These are phyloP conservation scores for Cryptococcus sp. DNA, from an alignment of 1,284 basidiomycete species.

Conservation along the genomic window DNA sequence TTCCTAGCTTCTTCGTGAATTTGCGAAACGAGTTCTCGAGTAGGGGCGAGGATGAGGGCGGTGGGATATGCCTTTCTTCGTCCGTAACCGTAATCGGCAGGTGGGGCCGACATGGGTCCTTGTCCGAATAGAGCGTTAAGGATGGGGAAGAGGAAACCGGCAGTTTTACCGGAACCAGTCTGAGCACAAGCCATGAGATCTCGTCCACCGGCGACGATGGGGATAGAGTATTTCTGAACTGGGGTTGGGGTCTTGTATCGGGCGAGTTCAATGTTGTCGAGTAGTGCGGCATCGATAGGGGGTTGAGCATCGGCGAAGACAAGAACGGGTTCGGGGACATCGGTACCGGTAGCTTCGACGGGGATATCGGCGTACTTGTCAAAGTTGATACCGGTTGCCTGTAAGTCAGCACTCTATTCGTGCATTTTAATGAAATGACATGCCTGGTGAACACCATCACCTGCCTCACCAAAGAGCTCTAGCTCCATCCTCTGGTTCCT, in stretches of 20 bases:
- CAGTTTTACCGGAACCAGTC: constrained; percentile 99
- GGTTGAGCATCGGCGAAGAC: constrained; percentile 70
- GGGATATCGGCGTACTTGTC: constrained; percentile 99
- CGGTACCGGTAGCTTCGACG: constrained; percentile 93
- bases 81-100: constrained; percentile 55
- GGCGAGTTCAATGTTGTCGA: constrained; percentile 91
- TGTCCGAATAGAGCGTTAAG: constrained; percentile 86
- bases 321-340: constrained; percentile 87
- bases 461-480: constrained; percentile 88
- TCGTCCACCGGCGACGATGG: constrained; percentile 83
- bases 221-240: constrained; percentile 99
- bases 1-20: constrained; percentile 99
- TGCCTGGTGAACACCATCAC: constrained; percentile 59
- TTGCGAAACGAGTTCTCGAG: constrained; percentile 97
- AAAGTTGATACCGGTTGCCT: constrained; percentile 98
- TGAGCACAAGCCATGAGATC: constrained; percentile 99
- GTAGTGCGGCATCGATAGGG: constrained; percentile 85
- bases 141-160: constrained; percentile 98
- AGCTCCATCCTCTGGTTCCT: constrained; percentile 86
- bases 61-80: constrained; percentile 94
- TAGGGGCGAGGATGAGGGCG: constrained; percentile 92
- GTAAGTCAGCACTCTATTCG: constrained; percentile 50
- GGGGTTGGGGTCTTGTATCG: constrained; percentile 94
- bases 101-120: constrained; percentile 64
- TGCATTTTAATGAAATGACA: not conserved